Base-by-base conservation (phyloP, 805 yeast genomes). In the Cyberlindnera mississippiensis region DNA sequence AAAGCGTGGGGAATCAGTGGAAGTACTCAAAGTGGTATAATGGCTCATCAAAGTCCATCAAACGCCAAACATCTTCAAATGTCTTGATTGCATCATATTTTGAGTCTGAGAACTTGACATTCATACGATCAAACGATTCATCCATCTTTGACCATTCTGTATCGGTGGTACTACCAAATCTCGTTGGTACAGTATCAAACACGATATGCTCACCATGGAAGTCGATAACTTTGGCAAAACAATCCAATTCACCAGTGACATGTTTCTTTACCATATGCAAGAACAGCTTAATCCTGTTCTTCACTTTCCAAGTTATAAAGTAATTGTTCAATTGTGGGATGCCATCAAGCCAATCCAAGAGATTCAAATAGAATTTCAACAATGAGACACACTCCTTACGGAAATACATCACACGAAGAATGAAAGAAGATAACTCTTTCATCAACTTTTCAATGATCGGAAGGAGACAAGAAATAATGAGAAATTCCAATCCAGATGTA, bases 321-420 rank as follows among this genome's bases (percentile, higher is more conserved):
- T 57, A 49, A 27, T 46, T 44, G 20, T 44, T 36, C 34, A 57
- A 37, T 5, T 37, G 37, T 15, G 49, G 45, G 19, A 40, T 37
- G 3, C 42, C 42, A n/a, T 53, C 52, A 9, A 54, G 28, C 32
- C 55, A 53, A 15, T 51, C 54, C 20, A 47, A 32, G 6, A 53
- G 39, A 35, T 46, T 46, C 15, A 45, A 19, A 16, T 48, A 45
- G n/a, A 51, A 44, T 26, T 46, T 51, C 14, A 50, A 22, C 29
- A 27, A 5, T 5, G n/a, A 27, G 12, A 12, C 14, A 13, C 13
- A 27, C 12, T 27, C 14, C 29, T 38, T 35, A 20, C 24, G 24
- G 24, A 27, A 27, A 8, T 37, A 34, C 11, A 44, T 19, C 9
- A 40, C 17, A 32, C 59, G 50, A 5, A 55, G 33, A 7, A 40